A percentile compares a stretch with the other conserved stretches of the same genome.
phyloP scores from a whole-genome alignment of 2,329 filamentous ascomycete species.

The Ascochyta koolunga region DNA sequence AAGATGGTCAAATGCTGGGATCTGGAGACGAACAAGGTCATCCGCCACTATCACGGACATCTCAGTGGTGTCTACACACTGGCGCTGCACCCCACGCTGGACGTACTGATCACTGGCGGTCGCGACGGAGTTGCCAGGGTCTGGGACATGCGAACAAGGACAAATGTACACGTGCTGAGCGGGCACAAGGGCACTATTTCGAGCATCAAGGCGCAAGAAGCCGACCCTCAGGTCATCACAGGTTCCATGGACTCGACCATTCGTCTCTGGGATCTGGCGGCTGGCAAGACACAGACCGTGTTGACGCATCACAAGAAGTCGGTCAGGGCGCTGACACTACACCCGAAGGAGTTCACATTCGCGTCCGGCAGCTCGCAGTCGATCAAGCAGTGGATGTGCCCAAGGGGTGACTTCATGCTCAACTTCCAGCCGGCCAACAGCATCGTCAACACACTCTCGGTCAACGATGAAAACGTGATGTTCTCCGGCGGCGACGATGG shows the following conservation, averaged over 20 bases:
- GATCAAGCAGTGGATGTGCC: conserved; percentile 99
- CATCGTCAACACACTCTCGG: conserved; percentile 91
- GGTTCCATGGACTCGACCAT: conserved; percentile 76
- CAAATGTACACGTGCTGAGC: conserved; percentile 90
- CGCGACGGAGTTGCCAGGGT: conserved; percentile 93
- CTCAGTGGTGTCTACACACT: conserved; percentile 94
- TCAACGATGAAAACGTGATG: conserved; percentile 93
- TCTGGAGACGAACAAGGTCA: conserved; percentile 97
- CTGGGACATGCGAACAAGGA: conserved; percentile 95
- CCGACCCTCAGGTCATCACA: conserved; percentile 93
- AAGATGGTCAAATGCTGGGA: conserved; percentile 99
- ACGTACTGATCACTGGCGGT: conserved; percentile 92
- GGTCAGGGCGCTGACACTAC: conserved; percentile 80
- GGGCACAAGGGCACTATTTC: conserved; percentile 92
- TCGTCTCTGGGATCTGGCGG: conserved; percentile 87
- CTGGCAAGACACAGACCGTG: conserved; percentile 94
- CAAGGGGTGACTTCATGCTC: conserved; percentile 97
- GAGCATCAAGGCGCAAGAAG: conserved; percentile 90
- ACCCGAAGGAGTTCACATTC: conserved; percentile 95
- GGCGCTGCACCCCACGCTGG: conserved; percentile 89
- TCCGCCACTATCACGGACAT: conserved; percentile 88
- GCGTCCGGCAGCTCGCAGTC: conserved; percentile 88
- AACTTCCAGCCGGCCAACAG: conserved; percentile 97
- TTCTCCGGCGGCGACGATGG: conserved; percentile 97
- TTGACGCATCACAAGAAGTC: conserved; percentile 99